A percentile compares a stretch with the other conserved stretches of the same genome.
phyloP scores from a whole-genome alignment of 768 basidiomycete species.

The Amanita molliuscula region DNA sequence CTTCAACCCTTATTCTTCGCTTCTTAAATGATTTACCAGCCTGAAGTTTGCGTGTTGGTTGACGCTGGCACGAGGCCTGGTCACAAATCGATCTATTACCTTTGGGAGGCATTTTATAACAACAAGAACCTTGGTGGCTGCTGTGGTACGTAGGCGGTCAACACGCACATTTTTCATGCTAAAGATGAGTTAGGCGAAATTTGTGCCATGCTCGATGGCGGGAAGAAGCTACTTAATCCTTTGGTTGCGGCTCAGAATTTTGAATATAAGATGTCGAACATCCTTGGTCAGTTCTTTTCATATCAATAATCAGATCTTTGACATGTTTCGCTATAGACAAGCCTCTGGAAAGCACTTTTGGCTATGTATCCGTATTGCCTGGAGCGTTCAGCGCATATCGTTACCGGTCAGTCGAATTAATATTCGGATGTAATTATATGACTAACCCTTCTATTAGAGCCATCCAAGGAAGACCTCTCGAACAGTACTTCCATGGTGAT shows the following conservation, averaged over 20 bases:
- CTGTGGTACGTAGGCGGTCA: conserved; percentile 41
- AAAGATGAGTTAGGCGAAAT: conserved; percentile 46
- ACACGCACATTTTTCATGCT: background rate
- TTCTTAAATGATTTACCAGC: conserved; percentile 29
- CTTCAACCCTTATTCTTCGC: background rate
- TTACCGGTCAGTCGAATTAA: conserved; percentile 34
- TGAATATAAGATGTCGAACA: conserved; percentile 98
- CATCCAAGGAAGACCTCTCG: conserved; percentile 80
- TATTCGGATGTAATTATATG: background rate
- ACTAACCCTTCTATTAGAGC: conserved; percentile 26
- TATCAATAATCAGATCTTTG: background rate
- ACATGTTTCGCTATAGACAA: conserved; percentile 47
- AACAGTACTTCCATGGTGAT: conserved; percentile 84
- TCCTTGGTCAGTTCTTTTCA: conserved; percentile 45
- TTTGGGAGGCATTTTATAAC: conserved; percentile 90
- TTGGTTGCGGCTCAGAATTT: conserved; percentile 96
- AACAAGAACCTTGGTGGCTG: conserved; percentile 73
- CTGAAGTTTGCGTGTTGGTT: conserved; percentile 85
- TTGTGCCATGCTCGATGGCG: conserved; percentile 95
- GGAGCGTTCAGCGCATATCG: conserved; percentile 97
- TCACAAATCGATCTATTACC: conserved; percentile 89
- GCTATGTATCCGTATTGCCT: conserved; percentile 90
- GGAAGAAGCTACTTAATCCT: conserved; percentile 85
- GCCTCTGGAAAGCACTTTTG: conserved; percentile 91
- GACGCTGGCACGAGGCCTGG: conserved; percentile 97